Evolutionary conservation across 306 rosid genomes (phyloP).

Genomic region (Quercus variabilis): DNA sequence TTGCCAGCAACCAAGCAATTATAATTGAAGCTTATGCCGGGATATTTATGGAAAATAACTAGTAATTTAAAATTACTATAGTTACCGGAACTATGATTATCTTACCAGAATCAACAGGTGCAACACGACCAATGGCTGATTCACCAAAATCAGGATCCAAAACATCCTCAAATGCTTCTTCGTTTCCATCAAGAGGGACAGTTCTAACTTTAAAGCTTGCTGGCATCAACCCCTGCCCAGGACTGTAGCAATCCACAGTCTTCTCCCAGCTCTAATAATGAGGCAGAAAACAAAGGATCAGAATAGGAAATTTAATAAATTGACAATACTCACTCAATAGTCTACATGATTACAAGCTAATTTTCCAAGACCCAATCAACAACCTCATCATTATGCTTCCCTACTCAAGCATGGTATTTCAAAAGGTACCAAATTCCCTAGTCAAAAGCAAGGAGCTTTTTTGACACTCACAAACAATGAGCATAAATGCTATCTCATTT

Average conservation of each 20-base stretch:
- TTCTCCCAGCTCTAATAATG: conserved; percentile 82
- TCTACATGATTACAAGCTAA: neutral
- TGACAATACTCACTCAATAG: neutral
- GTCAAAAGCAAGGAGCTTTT: neutral
- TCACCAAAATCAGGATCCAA: conserved; percentile 95
- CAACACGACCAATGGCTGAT: conserved; percentile 96
- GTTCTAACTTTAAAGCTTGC: conserved; percentile 84
- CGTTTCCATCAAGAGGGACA: conserved; percentile 66
- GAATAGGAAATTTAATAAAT: conserved; percentile 1
- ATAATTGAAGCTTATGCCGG: neutral
- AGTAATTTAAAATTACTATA: neutral
- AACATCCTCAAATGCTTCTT: conserved; percentile 73
- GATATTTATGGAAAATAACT: conserved; percentile 1
- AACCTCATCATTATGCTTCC: neutral
- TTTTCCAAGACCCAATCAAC: neutral
- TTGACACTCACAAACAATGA: neutral
- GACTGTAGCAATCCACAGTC: conserved; percentile 86
- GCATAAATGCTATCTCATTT: neutral
- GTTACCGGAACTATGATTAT: neutral
- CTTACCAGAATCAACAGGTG: conserved; percentile 88
- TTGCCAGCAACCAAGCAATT: neutral
- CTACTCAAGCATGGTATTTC: neutral
- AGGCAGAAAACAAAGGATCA: conserved; percentile 4
- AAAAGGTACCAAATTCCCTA: neutral
- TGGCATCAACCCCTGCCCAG: conserved; percentile 96